Evolutionary conservation across 805 yeast species (phyloP).

Genomic region (Candida nonsorbophila): DNA sequence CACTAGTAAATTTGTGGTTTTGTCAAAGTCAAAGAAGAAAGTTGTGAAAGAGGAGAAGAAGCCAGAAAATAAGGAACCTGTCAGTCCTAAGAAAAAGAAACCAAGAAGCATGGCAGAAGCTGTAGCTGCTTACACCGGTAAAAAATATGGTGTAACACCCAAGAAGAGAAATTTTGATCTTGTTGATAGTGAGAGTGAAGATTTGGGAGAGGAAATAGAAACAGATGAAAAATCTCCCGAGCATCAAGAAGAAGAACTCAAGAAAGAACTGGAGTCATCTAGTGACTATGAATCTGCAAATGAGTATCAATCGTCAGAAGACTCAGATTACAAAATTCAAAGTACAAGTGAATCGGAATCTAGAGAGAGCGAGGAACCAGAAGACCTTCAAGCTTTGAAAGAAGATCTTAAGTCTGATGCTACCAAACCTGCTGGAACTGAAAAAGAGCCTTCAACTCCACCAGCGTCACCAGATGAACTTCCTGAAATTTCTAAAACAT

Average conservation of each 20-base stretch:
- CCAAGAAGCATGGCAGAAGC: constrained; percentile 55
- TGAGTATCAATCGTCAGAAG: constrained; percentile 6
- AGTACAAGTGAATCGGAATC: constrained; percentile 6
- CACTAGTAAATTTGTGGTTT: constrained; percentile 8
- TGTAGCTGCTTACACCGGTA: constrained; percentile 53
- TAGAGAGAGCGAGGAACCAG: constrained; percentile 10
- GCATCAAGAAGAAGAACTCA: constrained; percentile 4
- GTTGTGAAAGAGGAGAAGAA: constrained; percentile 5
- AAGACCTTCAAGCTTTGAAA: constrained; percentile 12
- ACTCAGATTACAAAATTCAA: constrained; percentile 5
- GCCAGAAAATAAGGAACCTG: neutral
- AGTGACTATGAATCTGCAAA: constrained; percentile 7
- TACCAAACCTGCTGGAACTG: constrained; percentile 5
- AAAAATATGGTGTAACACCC: constrained; percentile 45
- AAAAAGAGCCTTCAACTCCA: neutral
- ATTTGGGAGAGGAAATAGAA: constrained; percentile 9
- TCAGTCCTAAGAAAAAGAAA: constrained; percentile 13
- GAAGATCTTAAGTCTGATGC: constrained; percentile 16
- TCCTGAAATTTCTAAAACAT: constrained; percentile 18
- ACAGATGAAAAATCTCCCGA: constrained; percentile 2
- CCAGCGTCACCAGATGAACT: constrained; percentile 27
- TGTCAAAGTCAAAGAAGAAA: constrained; percentile 7
- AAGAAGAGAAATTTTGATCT: constrained; percentile 26
- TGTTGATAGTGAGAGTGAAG: constrained; percentile 17
- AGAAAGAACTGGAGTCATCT: constrained; percentile 1